Conservation (phyloP, 345 rosid genomes). For the Laguncularia racemosa region DNA sequence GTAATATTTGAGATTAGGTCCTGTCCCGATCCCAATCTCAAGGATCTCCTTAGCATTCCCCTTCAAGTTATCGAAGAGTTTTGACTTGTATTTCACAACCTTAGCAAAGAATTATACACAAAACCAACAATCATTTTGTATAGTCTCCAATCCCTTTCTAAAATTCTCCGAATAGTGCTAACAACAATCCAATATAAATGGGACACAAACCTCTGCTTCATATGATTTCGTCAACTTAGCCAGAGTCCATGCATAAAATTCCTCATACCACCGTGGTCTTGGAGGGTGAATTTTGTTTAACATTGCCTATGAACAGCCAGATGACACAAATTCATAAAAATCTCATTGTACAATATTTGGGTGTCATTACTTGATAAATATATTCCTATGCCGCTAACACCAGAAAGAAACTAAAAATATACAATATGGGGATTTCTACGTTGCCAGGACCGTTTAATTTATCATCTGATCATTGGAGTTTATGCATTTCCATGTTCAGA, state of each 20-base stretch:
- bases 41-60: conserved; percentile 55
- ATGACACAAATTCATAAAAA: too few species aligned
- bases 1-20: conserved; percentile 76
- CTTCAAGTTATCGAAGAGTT: conserved; percentile 45
- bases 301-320: conserved; percentile 22
- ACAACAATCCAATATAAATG: not conserved
- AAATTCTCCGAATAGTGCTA: not conserved
- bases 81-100: conserved; percentile 56
- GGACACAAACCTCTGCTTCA: conserved; percentile 53
- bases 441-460: too few species aligned
- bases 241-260: conserved; percentile 46
- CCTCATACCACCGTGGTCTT: conserved; percentile 79
- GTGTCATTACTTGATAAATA: not conserved
- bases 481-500: too few species aligned
- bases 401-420: too few species aligned
- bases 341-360: too few species aligned
- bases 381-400: not conserved
- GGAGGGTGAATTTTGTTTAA: conserved; percentile 54
- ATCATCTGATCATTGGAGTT: too few species aligned
- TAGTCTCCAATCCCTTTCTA: not conserved
- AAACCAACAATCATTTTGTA: conserved; percentile 1
- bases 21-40: conserved; percentile 88
- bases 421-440: too few species aligned
- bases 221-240: conserved; percentile 41
- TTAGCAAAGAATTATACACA: conserved; percentile 13